A percentile compares a stretch with the other conserved stretches of the same genome.
Conservation (phyloP, 139 green algal genomes). For the Raphidocelis subcapitata region DNA sequence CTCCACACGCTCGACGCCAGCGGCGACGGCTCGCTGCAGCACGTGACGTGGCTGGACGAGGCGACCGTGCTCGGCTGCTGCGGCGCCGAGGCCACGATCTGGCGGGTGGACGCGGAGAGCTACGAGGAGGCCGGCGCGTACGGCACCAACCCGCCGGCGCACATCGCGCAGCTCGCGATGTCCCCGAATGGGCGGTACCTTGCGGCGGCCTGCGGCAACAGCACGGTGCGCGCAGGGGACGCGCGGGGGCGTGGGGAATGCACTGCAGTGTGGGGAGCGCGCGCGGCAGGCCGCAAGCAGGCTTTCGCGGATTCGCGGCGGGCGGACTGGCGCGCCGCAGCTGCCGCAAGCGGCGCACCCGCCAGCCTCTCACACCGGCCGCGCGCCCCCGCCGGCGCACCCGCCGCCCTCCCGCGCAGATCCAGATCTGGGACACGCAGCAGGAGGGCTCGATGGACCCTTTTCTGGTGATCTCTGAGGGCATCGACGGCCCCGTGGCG, state of each 20-base stretch:
- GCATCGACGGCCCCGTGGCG: conserved; percentile 16
- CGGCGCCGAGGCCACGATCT: conserved; percentile 35
- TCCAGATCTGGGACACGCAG: conserved; percentile 32
- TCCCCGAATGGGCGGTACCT: conserved; percentile 26
- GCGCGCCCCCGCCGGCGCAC: too few species aligned
- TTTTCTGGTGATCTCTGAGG: conserved; percentile 14
- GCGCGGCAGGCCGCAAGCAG: too few species aligned
- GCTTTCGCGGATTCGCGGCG: too few species aligned
- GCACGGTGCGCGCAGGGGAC: conserved; percentile 32
- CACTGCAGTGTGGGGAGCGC: too few species aligned
- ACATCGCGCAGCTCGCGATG: conserved; percentile 7
- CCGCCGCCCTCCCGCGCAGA: conserved; percentile 6
- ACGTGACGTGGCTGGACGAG: conserved; percentile 31
- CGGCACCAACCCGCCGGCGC: conserved; percentile 32
- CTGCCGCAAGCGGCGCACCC: too few species aligned
- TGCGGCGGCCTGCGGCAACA: conserved; percentile 40
- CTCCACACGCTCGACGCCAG: conserved; percentile 37
- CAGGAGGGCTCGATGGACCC: conserved; percentile 13
- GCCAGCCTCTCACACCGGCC: too few species aligned
- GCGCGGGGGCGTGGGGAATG: too few species aligned
- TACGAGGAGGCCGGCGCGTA: conserved; percentile 40
- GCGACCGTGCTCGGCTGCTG: conserved; percentile 25
- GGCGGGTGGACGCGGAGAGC: conserved; percentile 28
- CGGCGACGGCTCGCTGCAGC: conserved; percentile 18
- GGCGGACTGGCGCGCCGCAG: too few species aligned